These are phyloP conservation scores for Angophora floribunda DNA, from an alignment of 345 rosid species.

Conservation along the genomic window DNA sequence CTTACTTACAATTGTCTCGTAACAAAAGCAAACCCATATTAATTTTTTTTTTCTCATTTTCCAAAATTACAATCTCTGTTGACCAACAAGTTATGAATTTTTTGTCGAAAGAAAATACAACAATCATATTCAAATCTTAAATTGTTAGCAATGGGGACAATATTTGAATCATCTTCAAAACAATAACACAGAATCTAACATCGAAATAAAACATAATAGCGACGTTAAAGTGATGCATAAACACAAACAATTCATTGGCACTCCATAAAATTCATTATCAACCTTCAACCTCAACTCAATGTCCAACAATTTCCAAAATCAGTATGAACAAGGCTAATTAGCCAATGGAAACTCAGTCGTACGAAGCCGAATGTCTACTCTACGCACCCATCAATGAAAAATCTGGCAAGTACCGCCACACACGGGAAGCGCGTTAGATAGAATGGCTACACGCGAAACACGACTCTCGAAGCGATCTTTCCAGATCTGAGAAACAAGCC, in stretches of 20 bases:
- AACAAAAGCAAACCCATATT: not conserved
- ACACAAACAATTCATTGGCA: not conserved
- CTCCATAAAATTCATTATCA: not conserved
- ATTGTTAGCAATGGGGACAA: not conserved
- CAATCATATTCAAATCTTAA: not conserved
- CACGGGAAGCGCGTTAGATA: not conserved
- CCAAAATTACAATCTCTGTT: too few relatives aligned
- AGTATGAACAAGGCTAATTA: not conserved
- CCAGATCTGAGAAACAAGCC: not conserved
- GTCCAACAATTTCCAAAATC: not conserved
- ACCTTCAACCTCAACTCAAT: not conserved
- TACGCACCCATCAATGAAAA: not conserved
- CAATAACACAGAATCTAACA: too few relatives aligned
- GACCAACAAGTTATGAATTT: rapidly evolving
- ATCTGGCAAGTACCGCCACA: not conserved
- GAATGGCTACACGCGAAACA: not conserved
- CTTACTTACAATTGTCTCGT: too few relatives aligned
- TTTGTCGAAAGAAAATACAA: not conserved
- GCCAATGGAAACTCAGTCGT: not conserved
- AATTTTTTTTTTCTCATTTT: too few relatives aligned
- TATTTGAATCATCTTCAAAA: not conserved
- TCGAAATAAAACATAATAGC: too few relatives aligned
- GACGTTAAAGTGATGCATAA: not conserved
- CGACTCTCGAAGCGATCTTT: not conserved
- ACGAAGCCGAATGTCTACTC: not conserved